Conservation (phyloP, 2,329 filamentous ascomycete genomes). For the Hypoxylon sp. region DNA sequence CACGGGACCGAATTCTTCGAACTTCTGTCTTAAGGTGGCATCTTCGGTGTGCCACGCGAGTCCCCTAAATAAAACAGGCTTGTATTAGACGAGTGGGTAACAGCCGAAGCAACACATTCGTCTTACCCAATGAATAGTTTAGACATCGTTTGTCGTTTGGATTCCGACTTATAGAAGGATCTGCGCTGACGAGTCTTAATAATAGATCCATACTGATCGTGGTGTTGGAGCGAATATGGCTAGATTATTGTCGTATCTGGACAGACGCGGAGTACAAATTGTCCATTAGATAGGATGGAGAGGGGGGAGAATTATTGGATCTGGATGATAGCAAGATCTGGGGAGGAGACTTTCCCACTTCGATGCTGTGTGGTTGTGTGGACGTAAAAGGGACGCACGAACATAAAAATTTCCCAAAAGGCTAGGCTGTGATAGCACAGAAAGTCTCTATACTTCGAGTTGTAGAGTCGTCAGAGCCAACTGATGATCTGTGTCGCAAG, state of each 20-base stretch:
- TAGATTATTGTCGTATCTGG: background rate
- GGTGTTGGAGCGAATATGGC: background rate
- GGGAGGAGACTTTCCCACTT: background rate
- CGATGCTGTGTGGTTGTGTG: conserved; percentile 19
- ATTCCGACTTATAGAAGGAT: conserved; percentile 11
- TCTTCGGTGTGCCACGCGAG: conserved; percentile 99
- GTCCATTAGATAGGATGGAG: conserved; percentile 5
- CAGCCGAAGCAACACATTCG: conserved; percentile 22
- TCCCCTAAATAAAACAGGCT: conserved; percentile 71
- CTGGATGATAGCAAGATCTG: background rate
- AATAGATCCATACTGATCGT: conserved; percentile 12
- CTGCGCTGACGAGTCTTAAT: conserved; percentile 33
- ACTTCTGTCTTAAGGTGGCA: conserved; percentile 86
- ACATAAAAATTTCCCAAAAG: conserved; percentile 32
- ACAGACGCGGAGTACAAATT: background rate
- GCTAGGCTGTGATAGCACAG: conserved; percentile 14
- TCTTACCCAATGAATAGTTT: conserved; percentile 96
- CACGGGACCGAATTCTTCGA: conserved; percentile 90
- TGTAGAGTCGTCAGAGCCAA: conserved; percentile 13
- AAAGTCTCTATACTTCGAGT: conserved; percentile 12
- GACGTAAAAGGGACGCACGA: conserved; percentile 33
- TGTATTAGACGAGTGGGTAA: conserved; percentile 32
- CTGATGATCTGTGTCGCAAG: conserved; percentile 19
- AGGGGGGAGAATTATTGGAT: conserved; percentile 4
- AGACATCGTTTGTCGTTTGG: conserved; percentile 74